Evolutionary conservation across 441 rosid genomes (phyloP).

Genomic region (Populus hybrid): DNA sequence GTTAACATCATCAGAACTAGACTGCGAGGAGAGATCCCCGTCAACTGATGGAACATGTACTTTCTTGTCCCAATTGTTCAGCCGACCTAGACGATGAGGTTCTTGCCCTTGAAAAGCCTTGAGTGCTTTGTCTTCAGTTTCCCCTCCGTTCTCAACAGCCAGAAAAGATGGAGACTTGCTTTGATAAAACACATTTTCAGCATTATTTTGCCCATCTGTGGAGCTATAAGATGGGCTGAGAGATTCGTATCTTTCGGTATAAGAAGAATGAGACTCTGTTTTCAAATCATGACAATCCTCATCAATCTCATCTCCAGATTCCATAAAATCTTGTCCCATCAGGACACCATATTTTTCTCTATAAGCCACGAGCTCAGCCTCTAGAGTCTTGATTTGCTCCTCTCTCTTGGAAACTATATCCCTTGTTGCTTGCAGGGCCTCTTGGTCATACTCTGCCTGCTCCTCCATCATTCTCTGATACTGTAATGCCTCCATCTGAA

Average conservation of each 20-base stretch:
- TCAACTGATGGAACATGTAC: conserved; percentile 19
- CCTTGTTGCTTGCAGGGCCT: conserved; percentile 64
- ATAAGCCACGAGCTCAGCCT: conserved; percentile 61
- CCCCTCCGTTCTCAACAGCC: conserved; percentile 15
- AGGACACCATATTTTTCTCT: conserved; percentile 56
- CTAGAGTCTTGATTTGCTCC: conserved; percentile 56
- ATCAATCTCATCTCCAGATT: conserved; percentile 28
- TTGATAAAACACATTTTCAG: conserved; percentile 15
- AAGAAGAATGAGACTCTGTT: conserved; percentile 17
- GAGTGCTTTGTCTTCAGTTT: conserved; percentile 12
- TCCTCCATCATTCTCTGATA: conserved; percentile 99
- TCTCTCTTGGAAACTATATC: conserved; percentile 62
- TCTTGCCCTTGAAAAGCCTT: conserved; percentile 14
- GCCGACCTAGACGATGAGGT: conserved; percentile 11
- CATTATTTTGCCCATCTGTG: conserved; percentile 18
- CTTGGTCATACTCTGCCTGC: conserved; percentile 90
- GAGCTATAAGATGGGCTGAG: conserved; percentile 22
- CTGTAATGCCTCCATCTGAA: conserved; percentile 98
- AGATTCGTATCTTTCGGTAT: no score
- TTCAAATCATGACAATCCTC: conserved; percentile 33
- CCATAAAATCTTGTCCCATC: conserved; percentile 36
- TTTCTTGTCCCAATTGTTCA: conserved; percentile 26
- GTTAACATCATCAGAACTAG: conserved; percentile 21
- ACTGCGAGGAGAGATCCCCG: conserved; percentile 22
- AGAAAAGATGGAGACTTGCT: conserved; percentile 7